These are phyloP conservation scores for Triticum dicoccoides DNA, from an alignment of 176 grass and related monocot genomes.

Conservation along the genomic window DNA sequence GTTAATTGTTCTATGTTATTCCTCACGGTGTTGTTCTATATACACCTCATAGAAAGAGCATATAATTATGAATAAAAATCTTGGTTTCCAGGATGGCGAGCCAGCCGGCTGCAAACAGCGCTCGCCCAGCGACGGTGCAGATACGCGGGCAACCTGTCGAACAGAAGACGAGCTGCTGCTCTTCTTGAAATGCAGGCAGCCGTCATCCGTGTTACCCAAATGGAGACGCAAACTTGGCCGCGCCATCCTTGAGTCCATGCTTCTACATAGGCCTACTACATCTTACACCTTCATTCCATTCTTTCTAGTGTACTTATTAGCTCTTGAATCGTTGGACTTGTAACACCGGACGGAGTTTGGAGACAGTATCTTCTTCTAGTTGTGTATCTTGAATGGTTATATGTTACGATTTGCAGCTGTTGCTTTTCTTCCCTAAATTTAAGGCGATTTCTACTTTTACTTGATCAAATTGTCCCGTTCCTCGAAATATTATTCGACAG, in stretches of 20 bases:
- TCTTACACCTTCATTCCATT: not conserved
- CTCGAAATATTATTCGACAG: not conserved
- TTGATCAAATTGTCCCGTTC: not conserved
- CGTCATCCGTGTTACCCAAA: not conserved
- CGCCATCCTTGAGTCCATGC: conserved; percentile 4
- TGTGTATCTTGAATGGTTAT: not conserved
- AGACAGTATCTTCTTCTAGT: conserved; percentile 10
- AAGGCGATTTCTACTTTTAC: not conserved
- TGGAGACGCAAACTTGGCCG: not conserved
- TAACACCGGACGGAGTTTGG: conserved; percentile 4
- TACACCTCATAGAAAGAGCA: not conserved
- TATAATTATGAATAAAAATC: not conserved
- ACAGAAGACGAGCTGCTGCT: conserved; percentile 74
- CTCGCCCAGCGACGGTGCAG: conserved; percentile 59
- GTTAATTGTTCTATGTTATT: not conserved
- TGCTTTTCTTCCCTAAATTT: not conserved
- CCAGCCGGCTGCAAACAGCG: conserved; percentile 50
- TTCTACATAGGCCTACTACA: conserved; percentile 10
- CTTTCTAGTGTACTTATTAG: conserved; percentile 12
- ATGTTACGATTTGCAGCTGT: not conserved
- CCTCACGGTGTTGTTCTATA: not conserved
- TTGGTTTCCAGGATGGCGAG: conserved; percentile 65
- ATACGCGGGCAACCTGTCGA: conserved; percentile 61
- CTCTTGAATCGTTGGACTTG: not conserved
- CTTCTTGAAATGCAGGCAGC: conserved; percentile 27